Conservation (phyloP, 1,284 basidiomycete genomes). For the Trametes sp. region DNA sequence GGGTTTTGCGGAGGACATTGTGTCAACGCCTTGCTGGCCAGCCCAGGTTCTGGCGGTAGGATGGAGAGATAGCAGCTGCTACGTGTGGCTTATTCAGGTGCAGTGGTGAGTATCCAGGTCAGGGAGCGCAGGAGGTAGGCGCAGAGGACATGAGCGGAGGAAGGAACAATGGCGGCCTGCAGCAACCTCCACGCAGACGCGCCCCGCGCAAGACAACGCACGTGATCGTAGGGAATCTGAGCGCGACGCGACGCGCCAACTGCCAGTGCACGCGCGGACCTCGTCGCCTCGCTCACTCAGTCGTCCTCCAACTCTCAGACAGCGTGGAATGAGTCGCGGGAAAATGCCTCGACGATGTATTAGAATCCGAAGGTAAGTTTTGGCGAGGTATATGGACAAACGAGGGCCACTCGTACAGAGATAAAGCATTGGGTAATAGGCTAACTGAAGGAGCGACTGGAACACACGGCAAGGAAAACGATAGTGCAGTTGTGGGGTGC, state of each 20-base stretch:
- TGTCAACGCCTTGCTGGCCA: conserved; percentile 7
- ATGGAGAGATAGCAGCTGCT: not conserved
- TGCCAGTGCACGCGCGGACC: no score
- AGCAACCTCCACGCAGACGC: conserved; percentile 17
- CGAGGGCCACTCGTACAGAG: not conserved
- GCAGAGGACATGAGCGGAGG: conserved; percentile 16
- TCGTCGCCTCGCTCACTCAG: not conserved
- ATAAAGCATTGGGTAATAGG: not conserved
- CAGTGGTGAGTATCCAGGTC: not conserved
- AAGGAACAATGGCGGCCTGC: conserved; percentile 19
- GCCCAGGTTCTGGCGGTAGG: not conserved
- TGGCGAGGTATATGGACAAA: not conserved
- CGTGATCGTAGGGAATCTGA: conserved; percentile 25
- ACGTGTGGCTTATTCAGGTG: not conserved
- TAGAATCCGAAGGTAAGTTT: not conserved
- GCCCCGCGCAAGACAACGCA: conserved; percentile 12
- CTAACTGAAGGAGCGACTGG: conserved; percentile 1
- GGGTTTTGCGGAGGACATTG: conserved; percentile 30
- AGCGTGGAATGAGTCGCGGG: not conserved
- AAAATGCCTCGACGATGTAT: not conserved
- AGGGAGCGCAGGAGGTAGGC: not conserved
- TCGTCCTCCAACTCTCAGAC: not conserved
- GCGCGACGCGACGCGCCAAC: conserved; percentile 15
- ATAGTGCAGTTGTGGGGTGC: not conserved
- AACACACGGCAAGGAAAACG: not conserved